Conservation (phyloP, 176 grass and related monocot species). For the Juncus effusus region DNA sequence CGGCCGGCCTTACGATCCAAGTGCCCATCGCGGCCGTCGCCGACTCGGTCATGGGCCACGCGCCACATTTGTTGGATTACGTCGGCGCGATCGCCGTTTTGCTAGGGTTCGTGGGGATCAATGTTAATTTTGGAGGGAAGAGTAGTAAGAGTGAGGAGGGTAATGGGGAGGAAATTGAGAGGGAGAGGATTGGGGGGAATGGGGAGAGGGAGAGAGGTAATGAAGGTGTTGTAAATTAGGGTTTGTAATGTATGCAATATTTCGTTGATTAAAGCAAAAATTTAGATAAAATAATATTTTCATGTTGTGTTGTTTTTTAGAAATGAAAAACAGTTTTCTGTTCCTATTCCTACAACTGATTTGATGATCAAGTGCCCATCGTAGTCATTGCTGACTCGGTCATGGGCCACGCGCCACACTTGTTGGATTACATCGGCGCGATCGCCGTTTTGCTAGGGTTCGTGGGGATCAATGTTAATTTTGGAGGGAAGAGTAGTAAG, state of each 20-base stretch:
- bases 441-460: constrained; percentile 80
- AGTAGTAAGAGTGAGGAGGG: background rate
- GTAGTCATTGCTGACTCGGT: constrained; percentile 75
- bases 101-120: constrained; percentile 86
- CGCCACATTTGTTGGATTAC: constrained; percentile 60
- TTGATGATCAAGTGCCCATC: constrained; percentile 95
- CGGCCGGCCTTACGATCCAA: constrained; percentile 85
- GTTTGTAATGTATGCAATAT: no score
- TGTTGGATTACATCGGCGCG: constrained; percentile 65
- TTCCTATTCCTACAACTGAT: no score
- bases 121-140: constrained; percentile 42
- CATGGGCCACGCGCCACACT: constrained; percentile 68
- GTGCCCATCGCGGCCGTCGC: constrained; percentile 91
- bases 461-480: constrained; percentile 76
- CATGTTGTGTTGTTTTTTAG: no score
- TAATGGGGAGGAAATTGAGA: constrained; percentile 13
- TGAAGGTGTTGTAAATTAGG: no score
- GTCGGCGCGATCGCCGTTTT: constrained; percentile 72
- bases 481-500: constrained; percentile 9
- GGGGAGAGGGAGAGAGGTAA: no score
- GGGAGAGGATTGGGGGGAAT: background rate
- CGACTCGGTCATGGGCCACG: constrained; percentile 70
- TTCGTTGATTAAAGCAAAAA: no score
- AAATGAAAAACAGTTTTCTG: no score
- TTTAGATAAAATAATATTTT: no score